These are phyloP conservation scores for Tetrahymena malaccensis DNA, from an alignment of 73 alveolate genomes.

Conservation along the genomic window DNA sequence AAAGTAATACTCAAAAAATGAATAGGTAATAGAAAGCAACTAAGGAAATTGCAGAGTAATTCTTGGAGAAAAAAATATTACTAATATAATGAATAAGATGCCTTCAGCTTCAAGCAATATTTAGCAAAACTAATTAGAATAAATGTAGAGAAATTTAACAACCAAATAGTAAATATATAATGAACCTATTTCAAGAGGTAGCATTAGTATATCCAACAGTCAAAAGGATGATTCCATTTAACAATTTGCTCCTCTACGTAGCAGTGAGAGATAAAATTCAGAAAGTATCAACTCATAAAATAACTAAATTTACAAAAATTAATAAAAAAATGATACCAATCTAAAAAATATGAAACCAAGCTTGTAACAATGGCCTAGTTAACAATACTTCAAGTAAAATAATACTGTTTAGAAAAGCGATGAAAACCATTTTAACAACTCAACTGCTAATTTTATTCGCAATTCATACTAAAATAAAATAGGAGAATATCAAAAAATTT, in stretches of 20 bases:
- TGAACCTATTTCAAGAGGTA: neutral
- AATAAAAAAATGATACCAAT: neutral
- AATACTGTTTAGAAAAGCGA: neutral
- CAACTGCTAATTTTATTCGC: neutral
- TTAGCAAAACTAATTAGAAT: neutral
- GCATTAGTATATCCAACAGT: neutral
- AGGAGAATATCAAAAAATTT: neutral
- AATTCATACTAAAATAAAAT: neutral
- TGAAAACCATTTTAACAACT: neutral
- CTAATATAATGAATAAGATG: neutral
- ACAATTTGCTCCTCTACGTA: neutral
- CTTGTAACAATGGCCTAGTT: neutral
- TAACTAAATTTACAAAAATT: neutral
- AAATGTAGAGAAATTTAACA: neutral
- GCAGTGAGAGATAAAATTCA: neutral
- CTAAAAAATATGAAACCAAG: neutral
- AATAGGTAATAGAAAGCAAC: neutral
- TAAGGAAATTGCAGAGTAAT: neutral
- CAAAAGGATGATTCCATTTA: neutral
- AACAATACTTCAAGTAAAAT: neutral
- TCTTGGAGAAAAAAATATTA: neutral
- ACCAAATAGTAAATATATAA: neutral
- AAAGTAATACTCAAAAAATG: neutral
- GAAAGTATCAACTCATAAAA: neutral
- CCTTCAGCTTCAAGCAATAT: neutral